Evolutionary conservation across 495 filamentous ascomycete species (phyloP).

Genomic region (Cudoniella acicularis): DNA sequence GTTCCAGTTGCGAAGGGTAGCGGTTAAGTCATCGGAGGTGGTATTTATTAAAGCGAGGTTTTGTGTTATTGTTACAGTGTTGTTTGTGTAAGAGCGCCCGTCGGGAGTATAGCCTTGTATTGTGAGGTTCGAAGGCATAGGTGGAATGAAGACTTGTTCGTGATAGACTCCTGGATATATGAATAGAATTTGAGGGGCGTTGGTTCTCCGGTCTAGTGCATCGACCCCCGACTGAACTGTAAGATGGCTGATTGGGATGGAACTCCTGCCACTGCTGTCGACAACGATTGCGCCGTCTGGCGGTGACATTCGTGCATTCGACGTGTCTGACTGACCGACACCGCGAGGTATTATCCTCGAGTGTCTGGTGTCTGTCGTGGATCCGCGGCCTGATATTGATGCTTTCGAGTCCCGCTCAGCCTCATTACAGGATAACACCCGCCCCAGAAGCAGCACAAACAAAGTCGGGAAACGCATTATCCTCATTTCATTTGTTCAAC

Average conservation of each 20-base stretch:
- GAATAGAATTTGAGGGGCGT: slow-evolving; percentile 53
- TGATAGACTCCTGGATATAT: slow-evolving; percentile 52
- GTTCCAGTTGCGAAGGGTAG: background rate
- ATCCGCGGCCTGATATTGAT: background rate
- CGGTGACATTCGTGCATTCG: background rate
- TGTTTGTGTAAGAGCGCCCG: slow-evolving; percentile 40
- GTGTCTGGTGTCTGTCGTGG: background rate
- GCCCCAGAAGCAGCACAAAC: background rate
- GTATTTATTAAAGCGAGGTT: background rate
- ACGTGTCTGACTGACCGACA: background rate
- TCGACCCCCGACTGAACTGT: background rate
- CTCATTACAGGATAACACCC: background rate
- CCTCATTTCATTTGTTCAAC: background rate
- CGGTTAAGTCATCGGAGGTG: background rate
- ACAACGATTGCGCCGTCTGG: slow-evolving; percentile 2
- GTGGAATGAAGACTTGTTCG: slow-evolving; percentile 49
- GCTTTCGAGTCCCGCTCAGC: background rate
- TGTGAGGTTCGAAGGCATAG: background rate
- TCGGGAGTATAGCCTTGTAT: background rate
- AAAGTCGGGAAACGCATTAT: background rate
- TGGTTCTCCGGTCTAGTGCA: background rate
- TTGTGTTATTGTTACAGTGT: slow-evolving; percentile 55
- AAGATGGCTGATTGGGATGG: background rate
- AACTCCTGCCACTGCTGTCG: background rate
- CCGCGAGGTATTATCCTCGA: background rate